Base-by-base conservation (phyloP, 1,139 yeast genomes). In the Taphrina pruni region DNA sequence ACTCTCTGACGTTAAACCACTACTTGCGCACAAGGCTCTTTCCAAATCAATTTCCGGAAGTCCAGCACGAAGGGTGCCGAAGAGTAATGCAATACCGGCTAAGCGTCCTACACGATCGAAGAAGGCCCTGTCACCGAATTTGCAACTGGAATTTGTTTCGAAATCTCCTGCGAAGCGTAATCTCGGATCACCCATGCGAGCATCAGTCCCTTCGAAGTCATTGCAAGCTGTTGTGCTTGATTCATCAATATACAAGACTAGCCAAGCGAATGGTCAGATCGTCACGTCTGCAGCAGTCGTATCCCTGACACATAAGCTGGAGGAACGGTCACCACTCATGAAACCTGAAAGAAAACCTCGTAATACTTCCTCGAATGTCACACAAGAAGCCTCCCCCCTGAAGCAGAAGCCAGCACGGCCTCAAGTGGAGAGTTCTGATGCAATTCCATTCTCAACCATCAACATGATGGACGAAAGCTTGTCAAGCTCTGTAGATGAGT, bases 11-110 rank as follows among this genome's bases (percentile, higher is more conserved):
- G 36, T 4, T n/a, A 50, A 50, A 4, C 54, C 36, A 21, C n/a
- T 26, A 21, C 20, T 11, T 11, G 12, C 8, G 12, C n/a, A 2
- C 2, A 50, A 50, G 36, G 12, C n/a, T 50, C 36, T 50, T 4
- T 20, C 54, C 2, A 17, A 38, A 38, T 54, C 58, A 20, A 17
- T 20, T 17, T 17, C 58, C 2, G 21, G 45, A 17, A 54, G 43
- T 39, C 60, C 60, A 9, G 60, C 60, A 17, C 60, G 60, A 21
- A 17, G 60, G 14, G 60, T 56, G n/a, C 60, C 50, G 20, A 56
- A 21, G 60, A 39, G 36, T 21, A 41, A 39, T 17, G 17, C 60
- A 6, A 26, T 50, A 7, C 60, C 60, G 2, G 60, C 60, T 32
- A 56, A 56, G 17, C 58, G 58, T 1, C 26, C 26, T 12, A 35